These are phyloP conservation scores for Salinomyces thailandicus DNA, from an alignment of 2,329 filamentous ascomycete species.

Conservation along the genomic window DNA sequence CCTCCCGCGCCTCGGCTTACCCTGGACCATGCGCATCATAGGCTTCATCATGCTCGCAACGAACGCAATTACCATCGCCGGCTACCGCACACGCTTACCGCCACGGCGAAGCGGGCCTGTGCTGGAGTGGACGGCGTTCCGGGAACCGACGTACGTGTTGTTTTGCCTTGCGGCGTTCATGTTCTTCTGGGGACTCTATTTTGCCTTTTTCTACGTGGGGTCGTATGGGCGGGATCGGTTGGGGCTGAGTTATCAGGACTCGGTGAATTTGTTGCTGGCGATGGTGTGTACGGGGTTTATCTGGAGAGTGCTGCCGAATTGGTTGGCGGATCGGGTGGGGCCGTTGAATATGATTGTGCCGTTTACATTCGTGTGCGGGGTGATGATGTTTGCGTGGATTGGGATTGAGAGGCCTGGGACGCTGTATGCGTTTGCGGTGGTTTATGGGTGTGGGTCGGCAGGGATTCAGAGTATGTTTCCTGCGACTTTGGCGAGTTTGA, in stretches of 20 bases:
- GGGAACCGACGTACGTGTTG: slow-evolving; percentile 31
- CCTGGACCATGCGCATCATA: slow-evolving; percentile 38
- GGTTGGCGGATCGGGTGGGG: slow-evolving; percentile 23
- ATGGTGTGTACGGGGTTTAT: slow-evolving; percentile 48
- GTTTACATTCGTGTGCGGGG: not conserved
- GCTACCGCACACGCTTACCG: slow-evolving; percentile 31
- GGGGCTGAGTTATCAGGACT: slow-evolving; percentile 39
- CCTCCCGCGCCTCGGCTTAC: slow-evolving; percentile 41
- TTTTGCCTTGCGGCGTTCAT: slow-evolving; percentile 41
- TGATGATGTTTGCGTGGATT: not conserved
- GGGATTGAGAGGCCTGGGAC: not conserved
- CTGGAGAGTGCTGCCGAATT: slow-evolving; percentile 43
- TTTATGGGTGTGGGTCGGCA: slow-evolving; percentile 32
- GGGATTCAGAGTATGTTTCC: slow-evolving; percentile 39
- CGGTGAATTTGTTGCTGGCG: slow-evolving; percentile 47
- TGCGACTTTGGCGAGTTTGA: slow-evolving; percentile 33
- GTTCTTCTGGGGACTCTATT: slow-evolving; percentile 31
- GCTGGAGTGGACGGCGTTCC: slow-evolving; percentile 33
- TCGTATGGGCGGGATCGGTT: slow-evolving; percentile 28
- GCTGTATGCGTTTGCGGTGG: slow-evolving; percentile 10
- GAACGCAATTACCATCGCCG: slow-evolving; percentile 19
- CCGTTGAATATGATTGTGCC: slow-evolving; percentile 1
- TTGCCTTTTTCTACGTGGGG: slow-evolving; percentile 38
- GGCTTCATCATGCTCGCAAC: slow-evolving; percentile 36
- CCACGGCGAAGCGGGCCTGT: slow-evolving; percentile 33